Evolutionary conservation across 1,284 basidiomycete genomes (phyloP), one percentile per base, ranked within the genome.

Genomic region (Ganoderma lucidum): DNA sequence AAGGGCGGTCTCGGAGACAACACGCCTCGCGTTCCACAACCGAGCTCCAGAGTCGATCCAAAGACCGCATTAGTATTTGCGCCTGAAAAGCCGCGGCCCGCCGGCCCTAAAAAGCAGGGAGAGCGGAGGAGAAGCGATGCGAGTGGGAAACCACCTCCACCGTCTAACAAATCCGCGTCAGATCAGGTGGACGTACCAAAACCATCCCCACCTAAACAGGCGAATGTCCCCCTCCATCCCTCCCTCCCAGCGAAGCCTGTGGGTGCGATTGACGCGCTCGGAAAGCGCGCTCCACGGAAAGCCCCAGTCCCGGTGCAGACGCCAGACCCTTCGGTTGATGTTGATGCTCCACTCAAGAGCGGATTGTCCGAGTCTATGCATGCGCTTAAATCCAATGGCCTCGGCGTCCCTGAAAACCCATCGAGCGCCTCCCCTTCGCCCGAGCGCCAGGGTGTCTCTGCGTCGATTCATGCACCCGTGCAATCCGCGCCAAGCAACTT

Each of bases 401-500:
- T 60, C 6, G 44, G 44, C 14, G 14, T 68, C 17, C 44, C 62
- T 41, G 51, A 65, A 35, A 35, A 35, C 19, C 48, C 58, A 10
- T 55, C 70, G 15, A 56, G 58, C 19, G 65, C 67, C 45, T 69
- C 68, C 6, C 58, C 71, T 37, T 69, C 70, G 6, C 70, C 74
- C 9, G 71, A 71, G 32, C 68, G 65, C 2, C 71, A 74, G 9
- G 74, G 77, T 42, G 79, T 85, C 19, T 35, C 78, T 30, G 79
- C 81, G 15, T 87, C 87, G 1, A 87, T 88, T 4, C 85, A 88
- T 71, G 86, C 88, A 1, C 83, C 85, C 30, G 75, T 80, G 56
- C 75, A 79, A 39, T 74, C 70, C 70, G 77, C 72, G 71, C 83
- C 72, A 65, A 78, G 73, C 77, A 75, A 80, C 63, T 71, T 82